These are phyloP conservation scores for Sarocladiaceae sp. DNA, from an alignment of 2,329 filamentous ascomycete species.

Conservation along the genomic window DNA sequence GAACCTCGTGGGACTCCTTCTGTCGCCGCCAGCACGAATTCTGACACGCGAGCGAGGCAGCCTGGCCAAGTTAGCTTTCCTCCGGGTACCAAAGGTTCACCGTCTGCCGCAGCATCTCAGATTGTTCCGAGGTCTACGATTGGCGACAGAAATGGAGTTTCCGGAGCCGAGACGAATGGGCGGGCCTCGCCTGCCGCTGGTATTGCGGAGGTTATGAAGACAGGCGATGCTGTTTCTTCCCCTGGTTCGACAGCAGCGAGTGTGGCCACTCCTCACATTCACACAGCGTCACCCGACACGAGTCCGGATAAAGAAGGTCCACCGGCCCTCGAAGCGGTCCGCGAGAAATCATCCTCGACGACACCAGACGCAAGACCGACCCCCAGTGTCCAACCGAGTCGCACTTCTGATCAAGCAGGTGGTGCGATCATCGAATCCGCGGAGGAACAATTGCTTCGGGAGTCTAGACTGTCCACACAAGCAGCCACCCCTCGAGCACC, in stretches of 20 bases:
- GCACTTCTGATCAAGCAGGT: background rate
- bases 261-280: conserved; percentile 65
- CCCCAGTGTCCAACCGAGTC: background rate
- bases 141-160: background rate
- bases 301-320: conserved; percentile 67
- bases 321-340: background rate
- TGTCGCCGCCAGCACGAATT: background rate
- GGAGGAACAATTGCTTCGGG: conserved; percentile 42
- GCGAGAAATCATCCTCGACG: background rate
- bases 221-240: conserved; percentile 46
- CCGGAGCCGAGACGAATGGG: conserved; percentile 4
- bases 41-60: conserved; percentile 4
- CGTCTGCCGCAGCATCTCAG: conserved; percentile 5
- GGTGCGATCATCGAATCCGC: conserved; percentile 18
- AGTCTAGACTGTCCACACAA: conserved; percentile 25
- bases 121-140: background rate
- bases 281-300: conserved; percentile 67
- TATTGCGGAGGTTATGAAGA: conserved; percentile 28
- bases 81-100: conserved; percentile 25
- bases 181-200: background rate
- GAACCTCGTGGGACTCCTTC: background rate
- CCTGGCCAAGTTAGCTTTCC: conserved; percentile 28
- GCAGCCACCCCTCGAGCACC: background rate
- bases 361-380: background rate
- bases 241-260: conserved; percentile 68